Evolutionary conservation across 2,329 filamentous ascomycete genomes (phyloP).

Genomic region (Sporothrix dimorphospora): DNA sequence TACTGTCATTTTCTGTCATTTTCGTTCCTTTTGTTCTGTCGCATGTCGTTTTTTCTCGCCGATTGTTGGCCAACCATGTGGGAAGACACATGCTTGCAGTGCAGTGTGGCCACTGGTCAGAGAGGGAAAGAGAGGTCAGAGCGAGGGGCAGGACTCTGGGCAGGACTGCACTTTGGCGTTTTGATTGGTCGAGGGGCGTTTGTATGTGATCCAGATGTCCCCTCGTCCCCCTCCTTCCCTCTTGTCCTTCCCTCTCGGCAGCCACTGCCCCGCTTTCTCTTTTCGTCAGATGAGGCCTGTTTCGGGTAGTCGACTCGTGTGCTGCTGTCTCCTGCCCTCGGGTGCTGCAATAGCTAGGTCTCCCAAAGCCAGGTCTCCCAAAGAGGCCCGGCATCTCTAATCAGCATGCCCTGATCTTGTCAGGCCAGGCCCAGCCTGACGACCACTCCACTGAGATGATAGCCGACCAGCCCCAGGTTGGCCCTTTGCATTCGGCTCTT

Average conservation of each 20-base stretch:
- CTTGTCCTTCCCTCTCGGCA: not conserved
- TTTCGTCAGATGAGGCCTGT: not conserved
- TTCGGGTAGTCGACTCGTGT: not conserved
- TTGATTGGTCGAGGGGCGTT: constrained; percentile 5
- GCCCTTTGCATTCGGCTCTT: no score
- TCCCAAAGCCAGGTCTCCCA: not conserved
- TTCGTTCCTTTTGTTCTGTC: not conserved
- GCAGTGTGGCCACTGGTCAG: not conserved
- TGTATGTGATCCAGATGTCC: constrained; percentile 9
- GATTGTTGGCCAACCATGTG: not conserved
- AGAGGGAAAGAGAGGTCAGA: not conserved
- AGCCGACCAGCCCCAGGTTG: not conserved
- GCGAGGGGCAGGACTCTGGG: not conserved
- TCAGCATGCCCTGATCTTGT: not conserved
- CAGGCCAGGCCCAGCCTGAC: not conserved
- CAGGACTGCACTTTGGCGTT: not conserved
- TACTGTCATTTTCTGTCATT: not conserved
- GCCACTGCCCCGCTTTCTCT: not conserved
- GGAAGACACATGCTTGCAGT: not conserved
- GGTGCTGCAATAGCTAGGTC: no score
- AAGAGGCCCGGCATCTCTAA: not conserved
- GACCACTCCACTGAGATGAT: not conserved
- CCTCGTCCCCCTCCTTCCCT: not conserved
- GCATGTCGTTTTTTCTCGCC: not conserved
- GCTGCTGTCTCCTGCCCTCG: no score